Evolutionary conservation across 768 basidiomycete species (phyloP).

Genomic region (Lentinula guzmanii): DNA sequence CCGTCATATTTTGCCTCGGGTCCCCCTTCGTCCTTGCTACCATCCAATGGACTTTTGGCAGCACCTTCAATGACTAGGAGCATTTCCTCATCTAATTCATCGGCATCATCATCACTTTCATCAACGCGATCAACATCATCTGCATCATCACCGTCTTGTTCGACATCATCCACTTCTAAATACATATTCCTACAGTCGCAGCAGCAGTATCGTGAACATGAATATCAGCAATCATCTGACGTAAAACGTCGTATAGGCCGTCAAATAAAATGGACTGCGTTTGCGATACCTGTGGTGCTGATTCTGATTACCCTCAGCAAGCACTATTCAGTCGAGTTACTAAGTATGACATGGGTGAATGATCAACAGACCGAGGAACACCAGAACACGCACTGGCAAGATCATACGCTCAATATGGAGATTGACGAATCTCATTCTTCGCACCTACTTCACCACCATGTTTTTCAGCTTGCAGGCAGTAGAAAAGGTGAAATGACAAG

Average conservation of each 20-base stretch:
- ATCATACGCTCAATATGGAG: constrained; percentile 4
- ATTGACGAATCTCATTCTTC: not conserved
- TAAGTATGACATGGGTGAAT: constrained; percentile 41
- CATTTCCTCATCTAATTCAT: not conserved
- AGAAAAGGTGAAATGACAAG: not conserved
- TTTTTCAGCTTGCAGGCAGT: not conserved
- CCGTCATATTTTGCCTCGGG: not conserved
- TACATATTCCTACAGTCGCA: not conserved
- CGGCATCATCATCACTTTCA: constrained; percentile 11
- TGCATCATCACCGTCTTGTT: not conserved
- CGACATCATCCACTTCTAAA: not conserved
- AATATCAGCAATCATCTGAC: not conserved
- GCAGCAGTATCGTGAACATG: too few relatives aligned
- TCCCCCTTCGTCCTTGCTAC: not conserved
- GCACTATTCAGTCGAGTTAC: constrained; percentile 49
- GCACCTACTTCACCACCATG: not conserved
- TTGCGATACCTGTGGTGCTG: constrained; percentile 52
- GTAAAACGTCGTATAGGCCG: constrained; percentile 39
- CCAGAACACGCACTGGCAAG: constrained; percentile 23
- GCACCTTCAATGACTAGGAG: not conserved
- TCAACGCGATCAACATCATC: constrained; percentile 3
- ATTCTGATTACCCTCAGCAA: constrained; percentile 23
- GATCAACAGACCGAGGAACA: constrained; percentile 22
- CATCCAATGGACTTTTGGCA: not conserved
- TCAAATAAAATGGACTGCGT: constrained; percentile 41